A percentile compares a stretch with the other conserved stretches of the same genome.
Conservation (phyloP, 768 basidiomycete species). For the Calocybe cyanea region DNA sequence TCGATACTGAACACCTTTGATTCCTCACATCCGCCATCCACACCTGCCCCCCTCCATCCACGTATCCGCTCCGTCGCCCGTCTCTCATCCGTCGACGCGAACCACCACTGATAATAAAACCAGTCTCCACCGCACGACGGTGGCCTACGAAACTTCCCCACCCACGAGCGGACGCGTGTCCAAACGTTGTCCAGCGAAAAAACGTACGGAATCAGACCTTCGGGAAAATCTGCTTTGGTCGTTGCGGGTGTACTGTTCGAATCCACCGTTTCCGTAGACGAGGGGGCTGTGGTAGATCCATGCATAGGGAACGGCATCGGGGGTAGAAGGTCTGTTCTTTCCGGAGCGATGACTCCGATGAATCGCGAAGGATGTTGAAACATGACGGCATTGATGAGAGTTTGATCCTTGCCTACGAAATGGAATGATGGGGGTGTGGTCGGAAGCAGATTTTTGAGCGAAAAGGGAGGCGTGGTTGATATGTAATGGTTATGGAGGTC, state of each 20-base stretch:
- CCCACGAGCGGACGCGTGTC: neutral
- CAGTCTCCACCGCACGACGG: constrained; percentile 35
- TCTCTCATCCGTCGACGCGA: constrained; percentile 26
- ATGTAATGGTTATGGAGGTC: constrained; percentile 51
- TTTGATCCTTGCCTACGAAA: constrained; percentile 59
- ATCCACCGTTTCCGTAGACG: neutral
- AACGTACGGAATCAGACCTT: neutral
- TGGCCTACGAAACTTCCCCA: neutral
- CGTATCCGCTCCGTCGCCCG: constrained; percentile 16
- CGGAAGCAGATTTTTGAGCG: constrained; percentile 12
- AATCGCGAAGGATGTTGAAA: constrained; percentile 43
- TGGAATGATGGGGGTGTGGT: constrained; percentile 16
- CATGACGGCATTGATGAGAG: constrained; percentile 45
- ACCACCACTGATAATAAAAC: constrained; percentile 51
- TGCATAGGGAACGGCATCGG: neutral
- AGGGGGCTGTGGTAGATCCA: neutral
- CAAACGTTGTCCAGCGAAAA: neutral
- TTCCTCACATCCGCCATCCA: constrained; percentile 5
- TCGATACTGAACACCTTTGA: constrained; percentile 9
- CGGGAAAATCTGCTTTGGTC: neutral
- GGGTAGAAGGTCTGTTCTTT: constrained; percentile 10
- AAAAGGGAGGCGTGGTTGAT: constrained; percentile 21
- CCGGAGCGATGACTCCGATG: constrained; percentile 30
- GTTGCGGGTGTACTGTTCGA: neutral
- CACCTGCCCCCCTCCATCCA: constrained; percentile 7